Conservation (phyloP, 768 basidiomycete genomes). For the Tricholoma sp. region DNA sequence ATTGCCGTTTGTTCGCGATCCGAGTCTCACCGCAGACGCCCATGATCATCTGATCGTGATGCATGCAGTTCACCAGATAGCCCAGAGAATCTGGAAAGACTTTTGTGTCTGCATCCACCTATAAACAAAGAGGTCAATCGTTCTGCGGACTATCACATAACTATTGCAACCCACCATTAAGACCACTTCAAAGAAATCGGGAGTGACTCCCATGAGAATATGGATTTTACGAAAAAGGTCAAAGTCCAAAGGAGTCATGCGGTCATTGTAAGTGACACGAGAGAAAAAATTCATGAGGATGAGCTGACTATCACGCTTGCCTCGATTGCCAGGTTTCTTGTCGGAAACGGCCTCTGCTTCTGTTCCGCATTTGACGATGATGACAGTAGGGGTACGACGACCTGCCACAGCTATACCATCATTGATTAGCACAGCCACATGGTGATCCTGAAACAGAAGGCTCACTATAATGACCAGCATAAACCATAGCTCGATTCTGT, state of each 20-base stretch:
- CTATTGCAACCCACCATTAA: conserved; percentile 73
- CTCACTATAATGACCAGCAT: conserved; percentile 99
- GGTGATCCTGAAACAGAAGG: conserved; percentile 12
- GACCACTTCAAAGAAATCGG: conserved; percentile 96
- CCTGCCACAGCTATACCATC: conserved; percentile 66
- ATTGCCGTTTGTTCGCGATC: conserved; percentile 96
- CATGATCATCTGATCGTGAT: conserved; percentile 98
- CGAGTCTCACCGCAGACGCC: conserved; percentile 98
- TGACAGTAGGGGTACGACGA: conserved; percentile 87
- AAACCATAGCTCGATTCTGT: conserved; percentile 95
- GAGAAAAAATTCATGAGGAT: conserved; percentile 99
- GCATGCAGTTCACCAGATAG: conserved; percentile 96
- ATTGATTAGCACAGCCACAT: neutral
- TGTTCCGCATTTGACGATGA: conserved; percentile 95
- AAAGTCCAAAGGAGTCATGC: conserved; percentile 96
- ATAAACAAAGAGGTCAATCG: conserved; percentile 10
- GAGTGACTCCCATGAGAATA: conserved; percentile 96
- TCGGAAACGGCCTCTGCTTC: conserved; percentile 77
- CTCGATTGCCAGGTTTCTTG: conserved; percentile 95
- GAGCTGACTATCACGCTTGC: conserved; percentile 97
- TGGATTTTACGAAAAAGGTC: conserved; percentile 98
- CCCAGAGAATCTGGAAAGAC: conserved; percentile 88
- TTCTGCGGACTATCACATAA: neutral
- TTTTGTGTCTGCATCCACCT: conserved; percentile 99
- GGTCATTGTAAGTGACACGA: conserved; percentile 97